Conservation (phyloP, 1,284 basidiomycete species). For the Bondarzewia mesenterica region DNA sequence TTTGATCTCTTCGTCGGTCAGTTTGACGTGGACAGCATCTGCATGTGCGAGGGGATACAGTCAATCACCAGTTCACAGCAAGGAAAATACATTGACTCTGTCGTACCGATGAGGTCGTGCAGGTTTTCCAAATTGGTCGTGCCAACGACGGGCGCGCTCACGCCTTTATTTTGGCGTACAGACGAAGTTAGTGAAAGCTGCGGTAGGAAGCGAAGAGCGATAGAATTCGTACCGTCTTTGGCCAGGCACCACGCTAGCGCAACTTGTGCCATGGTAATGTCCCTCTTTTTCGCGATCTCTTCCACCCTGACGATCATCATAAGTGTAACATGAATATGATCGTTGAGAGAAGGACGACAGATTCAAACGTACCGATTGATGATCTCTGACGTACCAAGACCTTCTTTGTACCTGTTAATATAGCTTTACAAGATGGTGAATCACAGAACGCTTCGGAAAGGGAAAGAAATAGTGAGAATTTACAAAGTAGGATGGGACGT, state of each 20-base stretch:
- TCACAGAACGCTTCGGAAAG: not conserved
- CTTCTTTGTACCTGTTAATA: not conserved
- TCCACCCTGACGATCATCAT: not conserved
- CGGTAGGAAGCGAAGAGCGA: not conserved
- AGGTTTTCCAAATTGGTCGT: conserved; percentile 2
- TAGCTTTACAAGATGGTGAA: not conserved
- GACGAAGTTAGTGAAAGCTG: not conserved
- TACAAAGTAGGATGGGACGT: not conserved
- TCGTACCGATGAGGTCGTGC: conserved; percentile 5
- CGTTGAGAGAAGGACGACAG: not conserved
- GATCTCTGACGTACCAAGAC: conserved; percentile 11
- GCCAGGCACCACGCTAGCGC: conserved; percentile 4
- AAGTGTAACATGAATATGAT: conserved; percentile 4
- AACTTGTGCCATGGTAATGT: conserved; percentile 4
- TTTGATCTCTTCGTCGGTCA: conserved; percentile 5
- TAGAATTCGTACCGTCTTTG: not conserved
- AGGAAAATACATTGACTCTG: not conserved
- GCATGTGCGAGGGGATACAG: not conserved
- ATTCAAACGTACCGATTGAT: conserved; percentile 18
- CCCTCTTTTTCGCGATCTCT: conserved; percentile 2
- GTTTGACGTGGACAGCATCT: conserved; percentile 4
- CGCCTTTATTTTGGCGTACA: not conserved
- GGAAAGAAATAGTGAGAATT: no score
- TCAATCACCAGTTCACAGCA: not conserved
- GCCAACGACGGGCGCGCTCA: conserved; percentile 6